Evolutionary conservation across 345 rosid genomes (phyloP), one percentile per base, ranked within the genome.

Genomic region (Psidium guajava): DNA sequence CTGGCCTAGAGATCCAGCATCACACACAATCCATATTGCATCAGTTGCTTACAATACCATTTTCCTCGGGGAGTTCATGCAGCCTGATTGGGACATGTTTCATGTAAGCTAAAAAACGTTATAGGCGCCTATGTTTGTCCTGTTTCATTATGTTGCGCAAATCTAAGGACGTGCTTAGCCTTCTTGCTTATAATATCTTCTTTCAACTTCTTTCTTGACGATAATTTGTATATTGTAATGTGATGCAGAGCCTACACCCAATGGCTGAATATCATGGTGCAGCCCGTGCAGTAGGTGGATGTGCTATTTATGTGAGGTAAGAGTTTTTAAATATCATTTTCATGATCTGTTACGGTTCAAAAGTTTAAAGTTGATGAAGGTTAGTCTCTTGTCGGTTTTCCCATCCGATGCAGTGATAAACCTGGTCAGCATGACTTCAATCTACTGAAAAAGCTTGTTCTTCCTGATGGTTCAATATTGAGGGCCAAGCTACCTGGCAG

Each of bases 71-170:
- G 96, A 93, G 84, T 92, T 94, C 86, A 94, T 92, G 96, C 95
- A 93, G 86, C 94, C 95, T 18, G 94, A 94, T 88, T 94, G 95
- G 96, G 96, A 94, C 83, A 94, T 93, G 93, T 94, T 94, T 82
- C 96, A 94, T 90, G 95, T 92, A 89, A 90, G 92, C 87, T 32
- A 51, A 87, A 25, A 69, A 69, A 20, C 2, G 14, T 44, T 69
- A 69, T 69, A 36, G 80, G 25, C 18, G 80, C 80, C 47, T 36
- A 36, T 18, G 40, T 32, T 36, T 69, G 6, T 69, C 80, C 80
- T 36, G 80, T 69, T 36, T 69, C 80, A 18, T 69, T 69, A 36
- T 20, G 47, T 18, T 36, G 80, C 80, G 3, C 80, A 36, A 69
- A 69, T 24, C 12, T 28, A 8, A 69, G 47, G 80, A 69, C 0